phyloP scores from a whole-genome alignment of 148 eudicot species.

The Chenopodium berlandieri region DNA sequence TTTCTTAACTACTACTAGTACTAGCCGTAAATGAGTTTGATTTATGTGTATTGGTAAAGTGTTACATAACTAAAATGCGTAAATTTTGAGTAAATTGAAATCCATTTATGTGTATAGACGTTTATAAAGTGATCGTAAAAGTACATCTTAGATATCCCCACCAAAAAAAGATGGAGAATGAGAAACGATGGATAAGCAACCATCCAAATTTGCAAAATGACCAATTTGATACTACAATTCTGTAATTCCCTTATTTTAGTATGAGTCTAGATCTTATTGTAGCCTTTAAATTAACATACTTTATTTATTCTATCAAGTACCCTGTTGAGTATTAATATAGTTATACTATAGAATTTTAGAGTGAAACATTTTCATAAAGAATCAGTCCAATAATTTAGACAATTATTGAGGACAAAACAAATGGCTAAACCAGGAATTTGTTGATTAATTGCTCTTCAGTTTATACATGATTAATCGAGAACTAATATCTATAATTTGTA shows the following conservation, averaged over 20 bases:
- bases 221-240: too few relatives aligned
- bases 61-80: too few relatives aligned
- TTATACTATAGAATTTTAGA: too few relatives aligned
- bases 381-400: background rate
- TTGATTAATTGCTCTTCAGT: background rate
- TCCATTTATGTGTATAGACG: too few relatives aligned
- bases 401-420: background rate
- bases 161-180: background rate
- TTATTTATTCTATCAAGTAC: too few relatives aligned
- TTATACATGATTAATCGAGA: constrained; percentile 4
- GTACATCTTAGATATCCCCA: background rate
- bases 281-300: too few relatives aligned
- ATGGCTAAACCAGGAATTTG: background rate
- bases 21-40: too few relatives aligned
- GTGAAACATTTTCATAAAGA: too few relatives aligned
- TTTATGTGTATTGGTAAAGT: too few relatives aligned
- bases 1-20: too few relatives aligned
- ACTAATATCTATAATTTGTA: background rate
- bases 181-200: background rate
- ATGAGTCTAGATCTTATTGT: background rate
- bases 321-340: too few relatives aligned
- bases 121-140: background rate
- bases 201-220: background rate
- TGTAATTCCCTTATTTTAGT: background rate
- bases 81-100: too few relatives aligned